These are phyloP conservation scores for Ettlia oleoabundans DNA, from an alignment of 139 green algal genomes.

Conservation along the genomic window DNA sequence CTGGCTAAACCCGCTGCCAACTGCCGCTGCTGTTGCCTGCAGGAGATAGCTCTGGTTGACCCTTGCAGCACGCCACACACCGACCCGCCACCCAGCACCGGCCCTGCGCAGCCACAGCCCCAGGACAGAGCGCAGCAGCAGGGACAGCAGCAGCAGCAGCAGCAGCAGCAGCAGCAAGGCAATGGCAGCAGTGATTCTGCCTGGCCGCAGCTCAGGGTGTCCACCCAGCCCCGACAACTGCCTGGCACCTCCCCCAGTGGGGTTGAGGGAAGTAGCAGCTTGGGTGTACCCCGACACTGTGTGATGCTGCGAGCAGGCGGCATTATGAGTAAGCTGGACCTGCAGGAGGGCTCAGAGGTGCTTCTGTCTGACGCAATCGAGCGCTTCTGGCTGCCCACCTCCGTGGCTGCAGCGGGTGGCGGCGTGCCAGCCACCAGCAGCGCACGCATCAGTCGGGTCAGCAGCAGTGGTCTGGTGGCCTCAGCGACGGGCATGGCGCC, in stretches of 20 bases:
- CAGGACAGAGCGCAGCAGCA: background rate
- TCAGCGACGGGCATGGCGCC: background rate
- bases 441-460: background rate
- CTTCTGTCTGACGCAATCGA: slow-evolving; percentile 66
- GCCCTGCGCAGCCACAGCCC: background rate
- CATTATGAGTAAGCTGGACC: slow-evolving; percentile 85
- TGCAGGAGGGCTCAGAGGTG: slow-evolving; percentile 78
- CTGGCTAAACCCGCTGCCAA: background rate
- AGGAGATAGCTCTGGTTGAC: slow-evolving; percentile 58
- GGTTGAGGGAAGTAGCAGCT: too few relatives aligned
- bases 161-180: background rate
- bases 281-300: slow-evolving; percentile 57
- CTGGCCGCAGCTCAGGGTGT: slow-evolving; percentile 21
- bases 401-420: background rate
- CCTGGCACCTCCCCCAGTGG: too few relatives aligned
- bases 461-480: background rate
- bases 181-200: background rate
- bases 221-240: background rate
- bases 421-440: background rate
- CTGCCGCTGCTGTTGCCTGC: background rate
- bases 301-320: slow-evolving; percentile 88
- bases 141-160: background rate
- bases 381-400: slow-evolving; percentile 76
- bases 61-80: background rate
- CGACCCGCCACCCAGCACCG: background rate